Base-by-base conservation (phyloP, 768 basidiomycete genomes). In the Phlegmacium glaucopus region DNA sequence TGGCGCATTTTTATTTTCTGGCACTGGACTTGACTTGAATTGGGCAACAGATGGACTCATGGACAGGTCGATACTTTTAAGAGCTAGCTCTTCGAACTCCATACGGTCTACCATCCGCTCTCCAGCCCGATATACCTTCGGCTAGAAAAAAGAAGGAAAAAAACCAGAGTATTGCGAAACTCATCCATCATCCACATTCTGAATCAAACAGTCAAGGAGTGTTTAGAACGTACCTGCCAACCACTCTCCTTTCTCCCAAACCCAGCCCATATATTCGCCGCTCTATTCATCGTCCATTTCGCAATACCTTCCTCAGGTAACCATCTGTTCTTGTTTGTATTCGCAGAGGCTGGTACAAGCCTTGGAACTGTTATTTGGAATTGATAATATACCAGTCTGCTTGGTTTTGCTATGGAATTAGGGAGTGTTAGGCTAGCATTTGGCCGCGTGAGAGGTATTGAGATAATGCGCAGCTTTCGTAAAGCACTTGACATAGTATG, bases 11-110 rank as follows among this genome's bases (percentile, higher is more conserved):
- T 62, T 56, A 41, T 56, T 52, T 40, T 58, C 56, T 17, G 47
- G 39, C 22, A 60, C 48, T 35, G 41, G 49, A 12, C 50, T 48
- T 44, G 42, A 50, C 30, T 51, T 62, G 29, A 59, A 60, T 32
- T 65, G 53, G 26, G 62, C 54, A 10, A 79, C 48, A 1, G 70
- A 62, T n/a, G 86, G 86, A 0, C 81, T 85, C 39, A 85, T 56
- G 9, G 84, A 79, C 13, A 86, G 81, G 56, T 90, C 84, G 27
- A 92, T 67, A 27, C 78, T 74, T 62, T 87, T 87, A 56, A 92
- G 70, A 7, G 82, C 83, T 29, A 85, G 72, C 62, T 92, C 89
- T 63, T 91, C 90, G 54, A 90, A 90, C 42, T 90, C 90, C 51
- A 90, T 71, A 16, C 77, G 72, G 63, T 90, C 85, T 16, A 84